Percentiles rank a stretch among this genome's conserved stretches.
phyloP scores from a whole-genome alignment of 164 flowering plant genomes.

The Berberis vulgaris region DNA sequence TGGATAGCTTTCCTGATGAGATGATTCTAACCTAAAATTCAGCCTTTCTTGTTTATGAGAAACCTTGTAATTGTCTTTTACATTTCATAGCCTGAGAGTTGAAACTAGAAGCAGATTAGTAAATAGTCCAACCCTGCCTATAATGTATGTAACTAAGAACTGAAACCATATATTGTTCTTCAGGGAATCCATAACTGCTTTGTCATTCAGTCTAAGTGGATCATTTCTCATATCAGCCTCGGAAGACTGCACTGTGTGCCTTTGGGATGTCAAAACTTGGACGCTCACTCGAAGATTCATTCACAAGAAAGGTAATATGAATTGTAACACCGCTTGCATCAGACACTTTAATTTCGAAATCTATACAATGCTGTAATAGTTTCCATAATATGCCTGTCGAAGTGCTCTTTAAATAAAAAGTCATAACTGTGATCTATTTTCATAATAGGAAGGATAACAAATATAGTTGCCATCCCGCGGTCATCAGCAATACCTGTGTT shows the following conservation, averaged over 20 bases:
- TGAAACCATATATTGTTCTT: slow-evolving; percentile 7
- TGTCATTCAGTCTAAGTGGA: slow-evolving; percentile 30
- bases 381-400: too few species aligned
- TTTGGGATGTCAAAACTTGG: slow-evolving; percentile 37
- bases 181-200: slow-evolving; percentile 45
- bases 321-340: neutral
- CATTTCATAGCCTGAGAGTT: too few species aligned
- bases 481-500: slow-evolving; percentile 19
- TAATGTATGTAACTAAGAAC: neutral
- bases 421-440: neutral
- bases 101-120: too few species aligned
- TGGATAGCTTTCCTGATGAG: too few species aligned
- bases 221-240: slow-evolving; percentile 40
- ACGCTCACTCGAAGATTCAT: slow-evolving; percentile 24
- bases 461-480: slow-evolving; percentile 31
- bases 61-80: too few species aligned
- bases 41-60: too few species aligned
- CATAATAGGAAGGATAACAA: slow-evolving; percentile 38
- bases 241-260: slow-evolving; percentile 44
- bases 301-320: slow-evolving; percentile 42
- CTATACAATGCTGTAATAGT: too few species aligned
- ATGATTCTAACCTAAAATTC: too few species aligned
- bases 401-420: neutral
- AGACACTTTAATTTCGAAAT: neutral
- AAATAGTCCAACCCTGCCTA: too few species aligned